Evolutionary conservation across 2,329 filamentous ascomycete species (phyloP).

Genomic region (Biscogniauxia marginata): DNA sequence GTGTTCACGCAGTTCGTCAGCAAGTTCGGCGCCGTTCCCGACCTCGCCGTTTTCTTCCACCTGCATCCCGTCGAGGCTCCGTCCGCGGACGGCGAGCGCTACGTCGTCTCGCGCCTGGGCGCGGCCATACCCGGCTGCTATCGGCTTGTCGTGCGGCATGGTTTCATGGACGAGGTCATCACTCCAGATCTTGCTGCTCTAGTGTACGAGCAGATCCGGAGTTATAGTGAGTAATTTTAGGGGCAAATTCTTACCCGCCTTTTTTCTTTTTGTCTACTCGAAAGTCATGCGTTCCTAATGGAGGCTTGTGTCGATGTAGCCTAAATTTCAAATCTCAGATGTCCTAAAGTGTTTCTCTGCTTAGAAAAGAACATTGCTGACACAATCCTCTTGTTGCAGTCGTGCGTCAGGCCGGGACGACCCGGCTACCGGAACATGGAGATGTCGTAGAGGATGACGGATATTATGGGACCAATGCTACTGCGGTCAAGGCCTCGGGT

Average conservation of each 20-base stretch:
- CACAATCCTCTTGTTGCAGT: constrained; percentile 32
- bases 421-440: constrained; percentile 4
- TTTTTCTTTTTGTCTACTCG: not conserved
- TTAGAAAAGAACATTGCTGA: too few species aligned
- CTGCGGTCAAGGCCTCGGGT: constrained; percentile 4
- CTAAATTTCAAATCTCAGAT: too few species aligned
- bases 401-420: constrained; percentile 32
- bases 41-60: constrained; percentile 73
- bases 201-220: constrained; percentile 58
- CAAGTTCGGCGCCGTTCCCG: constrained; percentile 66
- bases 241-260: too few species aligned
- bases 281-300: too few species aligned
- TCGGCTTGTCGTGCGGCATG: constrained; percentile 67
- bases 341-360: too few species aligned
- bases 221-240: constrained; percentile 29
- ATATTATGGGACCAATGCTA: constrained; percentile 2
- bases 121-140: constrained; percentile 60
- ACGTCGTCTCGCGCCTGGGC: constrained; percentile 42
- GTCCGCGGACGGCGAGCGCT: constrained; percentile 47
- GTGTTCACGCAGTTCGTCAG: constrained; percentile 72
- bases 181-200: constrained; percentile 60
- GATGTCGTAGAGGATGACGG: constrained; percentile 1
- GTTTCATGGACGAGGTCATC: constrained; percentile 71
- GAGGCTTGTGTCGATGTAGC: too few species aligned
- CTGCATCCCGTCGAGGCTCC: constrained; percentile 63